Evolutionary conservation across 257 asterid species (phyloP), one percentile per base, ranked within the genome.

Genomic region (Forsythia viridissima): DNA sequence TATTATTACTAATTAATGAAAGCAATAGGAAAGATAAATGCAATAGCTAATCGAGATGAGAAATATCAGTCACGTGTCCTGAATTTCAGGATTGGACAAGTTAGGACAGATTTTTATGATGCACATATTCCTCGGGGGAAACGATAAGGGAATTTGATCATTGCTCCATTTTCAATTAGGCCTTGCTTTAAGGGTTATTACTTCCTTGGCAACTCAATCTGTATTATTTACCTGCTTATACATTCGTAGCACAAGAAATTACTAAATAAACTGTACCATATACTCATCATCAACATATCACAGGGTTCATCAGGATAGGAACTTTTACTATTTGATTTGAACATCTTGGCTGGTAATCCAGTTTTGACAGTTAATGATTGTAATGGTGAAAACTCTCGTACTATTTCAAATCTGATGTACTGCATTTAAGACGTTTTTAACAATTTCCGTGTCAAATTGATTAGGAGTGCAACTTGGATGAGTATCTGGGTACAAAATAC

Each of bases 201-300:
- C 73, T 41, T 78, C 51, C 24, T 78, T 78, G 72, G 61, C 44
- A 24, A 43, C 65, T 55, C 44, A 24, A 24, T 40, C 44, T 44
- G 74, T 72, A 44, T 41, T 61, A 52, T 30, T 71, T 71, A 57
- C 72, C 68, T 39, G 37, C 43, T 78, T 40, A 59, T 57, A 59
- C 72, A 57, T 71, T 71, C 63, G 43, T 59, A 43, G 73, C 55
- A 43, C 52, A 72, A 37, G 30, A 63, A 42, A 40, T 55, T 10
- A 78, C 79, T 42, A 38, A 69, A 57, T 18, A 57, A 57, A 7
- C 34, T 57, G 66, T 12, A 8, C 18, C 12, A 0, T 57, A 20
- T 10, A 57, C 30, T 16, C 66, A 5, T 57, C 34, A 57, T 3
- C 24, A 7, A n/a, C 18, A 57, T n/a, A 57, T 61, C 39, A 63